Conservation (phyloP, 139 green algal genomes). For the Picocystis salinarum region DNA sequence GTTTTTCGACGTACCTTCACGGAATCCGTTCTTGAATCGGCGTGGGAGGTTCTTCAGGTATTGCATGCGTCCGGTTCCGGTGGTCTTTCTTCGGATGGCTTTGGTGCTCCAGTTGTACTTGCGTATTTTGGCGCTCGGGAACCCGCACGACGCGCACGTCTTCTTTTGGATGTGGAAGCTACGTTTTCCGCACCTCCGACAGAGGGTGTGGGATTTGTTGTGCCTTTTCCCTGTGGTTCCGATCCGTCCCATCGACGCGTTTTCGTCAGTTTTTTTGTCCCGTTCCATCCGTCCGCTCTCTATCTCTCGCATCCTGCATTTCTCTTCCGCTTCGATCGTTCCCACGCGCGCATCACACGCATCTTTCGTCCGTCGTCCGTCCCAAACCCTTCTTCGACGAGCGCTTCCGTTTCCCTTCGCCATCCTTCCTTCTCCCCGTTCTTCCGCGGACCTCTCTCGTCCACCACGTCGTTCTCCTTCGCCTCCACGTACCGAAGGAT, state of each 20-base stretch:
- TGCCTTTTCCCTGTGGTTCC: slow-evolving; percentile 56
- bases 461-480: not conserved
- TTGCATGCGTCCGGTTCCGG: slow-evolving; percentile 83
- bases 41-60: slow-evolving; percentile 77
- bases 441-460: not conserved
- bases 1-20: no score
- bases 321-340: not conserved
- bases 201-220: slow-evolving; percentile 96
- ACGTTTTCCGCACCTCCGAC: slow-evolving; percentile 67
- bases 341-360: not conserved
- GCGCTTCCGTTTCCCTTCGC: not conserved
- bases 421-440: not conserved
- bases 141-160: slow-evolving; percentile 77
- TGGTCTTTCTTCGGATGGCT: slow-evolving; percentile 94
- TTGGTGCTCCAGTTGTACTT: slow-evolving; percentile 96
- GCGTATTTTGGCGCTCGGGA: slow-evolving; percentile 75
- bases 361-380: not conserved
- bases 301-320: not conserved
- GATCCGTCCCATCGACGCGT: not conserved
- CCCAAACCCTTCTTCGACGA: not conserved
- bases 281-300: not conserved
- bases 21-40: slow-evolving; percentile 90
- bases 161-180: slow-evolving; percentile 94
- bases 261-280: not conserved
- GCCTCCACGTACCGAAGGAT: slow-evolving; percentile 51